A percentile compares a stretch with the other conserved stretches of the same genome.
These are phyloP conservation scores for Lepidium didymum DNA, from an alignment of 345 rosid species.

Conservation along the genomic window DNA sequence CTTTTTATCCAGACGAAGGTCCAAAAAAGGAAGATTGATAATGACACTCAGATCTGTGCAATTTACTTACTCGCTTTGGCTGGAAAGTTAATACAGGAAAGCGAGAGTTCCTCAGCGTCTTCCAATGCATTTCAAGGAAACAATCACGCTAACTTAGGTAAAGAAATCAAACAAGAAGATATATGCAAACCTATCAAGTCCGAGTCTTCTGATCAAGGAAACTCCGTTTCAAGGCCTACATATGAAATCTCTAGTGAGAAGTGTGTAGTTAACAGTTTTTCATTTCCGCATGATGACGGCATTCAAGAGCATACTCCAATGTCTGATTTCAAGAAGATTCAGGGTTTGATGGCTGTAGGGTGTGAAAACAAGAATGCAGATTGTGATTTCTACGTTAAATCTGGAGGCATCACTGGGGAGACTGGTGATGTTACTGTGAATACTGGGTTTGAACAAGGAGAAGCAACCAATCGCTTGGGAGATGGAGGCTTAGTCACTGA, in stretches of 20 bases:
- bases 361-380: conserved; percentile 14
- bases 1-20: conserved; percentile 46
- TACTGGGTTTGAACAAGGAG: conserved; percentile 28
- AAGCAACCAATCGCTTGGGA: conserved; percentile 23
- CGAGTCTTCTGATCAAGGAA: conserved; percentile 46
- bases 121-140: conserved; percentile 68
- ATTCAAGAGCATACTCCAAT: conserved; percentile 33
- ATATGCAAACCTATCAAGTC: conserved; percentile 39
- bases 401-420: conserved; percentile 32
- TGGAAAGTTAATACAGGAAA: conserved; percentile 74
- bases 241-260: conserved; percentile 31
- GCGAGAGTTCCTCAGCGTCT: conserved; percentile 67
- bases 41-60: conserved; percentile 53
- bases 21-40: conserved; percentile 32
- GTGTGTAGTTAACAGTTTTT: conserved; percentile 31
- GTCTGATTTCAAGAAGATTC: conserved; percentile 23
- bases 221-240: conserved; percentile 31
- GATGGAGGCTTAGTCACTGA: conserved; percentile 31
- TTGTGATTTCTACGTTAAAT: conserved; percentile 13
- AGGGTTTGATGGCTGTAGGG: conserved; percentile 26
- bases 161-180: conserved; percentile 27
- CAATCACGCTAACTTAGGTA: conserved; percentile 30
- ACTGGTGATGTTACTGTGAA: conserved; percentile 31
- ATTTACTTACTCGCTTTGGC: conserved; percentile 90
- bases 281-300: conserved; percentile 32